Evolutionary conservation across 805 yeast genomes (phyloP).

Genomic region (Ogataea haglerorum): DNA sequence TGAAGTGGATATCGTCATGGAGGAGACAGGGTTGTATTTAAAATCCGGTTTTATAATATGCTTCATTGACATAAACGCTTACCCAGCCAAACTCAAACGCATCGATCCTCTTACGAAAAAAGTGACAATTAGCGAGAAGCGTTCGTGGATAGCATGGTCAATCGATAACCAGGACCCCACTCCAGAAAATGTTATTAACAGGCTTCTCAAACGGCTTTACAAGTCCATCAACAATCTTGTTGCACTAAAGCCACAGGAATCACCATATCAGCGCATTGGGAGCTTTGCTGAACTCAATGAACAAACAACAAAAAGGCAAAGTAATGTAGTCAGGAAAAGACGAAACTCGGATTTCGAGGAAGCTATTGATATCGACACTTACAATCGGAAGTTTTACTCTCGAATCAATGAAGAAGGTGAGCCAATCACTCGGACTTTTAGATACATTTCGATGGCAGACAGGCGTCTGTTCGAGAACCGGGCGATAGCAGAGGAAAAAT

Average conservation of each 20-base stretch:
- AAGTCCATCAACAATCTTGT: slow-evolving; percentile 38
- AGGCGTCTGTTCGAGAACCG: slow-evolving; percentile 24
- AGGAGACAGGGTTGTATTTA: slow-evolving; percentile 52
- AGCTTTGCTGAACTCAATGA: slow-evolving; percentile 26
- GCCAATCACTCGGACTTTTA: slow-evolving; percentile 27
- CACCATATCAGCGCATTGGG: slow-evolving; percentile 27
- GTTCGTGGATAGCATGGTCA: slow-evolving; percentile 33
- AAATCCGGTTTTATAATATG: slow-evolving; percentile 49
- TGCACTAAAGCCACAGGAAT: slow-evolving; percentile 15
- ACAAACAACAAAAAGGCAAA: not conserved
- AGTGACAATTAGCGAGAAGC: slow-evolving; percentile 8
- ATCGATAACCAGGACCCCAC: slow-evolving; percentile 31
- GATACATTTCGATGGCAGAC: slow-evolving; percentile 29
- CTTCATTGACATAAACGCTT: slow-evolving; percentile 34
- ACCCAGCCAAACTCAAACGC: slow-evolving; percentile 14
- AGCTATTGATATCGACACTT: slow-evolving; percentile 22
- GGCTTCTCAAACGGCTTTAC: slow-evolving; percentile 44
- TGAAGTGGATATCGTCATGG: slow-evolving; percentile 45
- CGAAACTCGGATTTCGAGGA: slow-evolving; percentile 13
- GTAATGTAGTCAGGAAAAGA: slow-evolving; percentile 1
- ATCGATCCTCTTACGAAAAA: slow-evolving; percentile 6
- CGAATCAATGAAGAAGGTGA: slow-evolving; percentile 23
- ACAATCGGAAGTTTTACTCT: slow-evolving; percentile 30
- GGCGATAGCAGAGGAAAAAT: not conserved
- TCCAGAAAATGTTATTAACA: slow-evolving; percentile 39